These are phyloP conservation scores for Neckera pumila DNA, from an alignment of 225 moss, liverwort and hornwort genomes.

Conservation along the genomic window DNA sequence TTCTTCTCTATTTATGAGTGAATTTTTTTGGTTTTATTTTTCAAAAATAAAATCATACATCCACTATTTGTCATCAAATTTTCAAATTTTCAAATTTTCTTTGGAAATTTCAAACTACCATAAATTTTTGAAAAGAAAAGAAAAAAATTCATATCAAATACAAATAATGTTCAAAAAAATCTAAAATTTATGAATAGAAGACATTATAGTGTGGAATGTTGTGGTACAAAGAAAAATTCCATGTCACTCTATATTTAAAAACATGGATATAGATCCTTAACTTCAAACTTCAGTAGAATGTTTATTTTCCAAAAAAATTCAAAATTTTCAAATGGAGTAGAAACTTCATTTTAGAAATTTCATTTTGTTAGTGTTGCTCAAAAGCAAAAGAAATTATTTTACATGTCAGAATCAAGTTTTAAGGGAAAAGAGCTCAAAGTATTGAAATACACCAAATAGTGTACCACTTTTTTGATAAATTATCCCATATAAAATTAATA, in stretches of 20 bases:
- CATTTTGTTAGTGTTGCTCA: neutral
- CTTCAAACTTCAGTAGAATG: neutral
- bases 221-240: neutral
- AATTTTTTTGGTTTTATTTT: no score
- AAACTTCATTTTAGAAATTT: rapidly evolving
- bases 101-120: no score
- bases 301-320: neutral
- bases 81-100: no score
- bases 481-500: neutral
- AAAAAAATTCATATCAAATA: neutral
- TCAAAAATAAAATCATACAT: no score
- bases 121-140: no score
- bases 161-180: neutral
- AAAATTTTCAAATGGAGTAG: neutral
- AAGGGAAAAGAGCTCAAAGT: neutral
- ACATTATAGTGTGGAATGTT: neutral
- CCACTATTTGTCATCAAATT: no score
- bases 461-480: neutral
- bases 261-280: neutral
- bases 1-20: neutral
- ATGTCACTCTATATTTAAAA: neutral
- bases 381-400: neutral
- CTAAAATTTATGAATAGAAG: no score
- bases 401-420: neutral
- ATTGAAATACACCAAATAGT: neutral